A percentile compares a stretch with the other conserved stretches of the same genome.
phyloP scores from a whole-genome alignment of 2,329 filamentous ascomycete species.

The Venturia asperata region DNA sequence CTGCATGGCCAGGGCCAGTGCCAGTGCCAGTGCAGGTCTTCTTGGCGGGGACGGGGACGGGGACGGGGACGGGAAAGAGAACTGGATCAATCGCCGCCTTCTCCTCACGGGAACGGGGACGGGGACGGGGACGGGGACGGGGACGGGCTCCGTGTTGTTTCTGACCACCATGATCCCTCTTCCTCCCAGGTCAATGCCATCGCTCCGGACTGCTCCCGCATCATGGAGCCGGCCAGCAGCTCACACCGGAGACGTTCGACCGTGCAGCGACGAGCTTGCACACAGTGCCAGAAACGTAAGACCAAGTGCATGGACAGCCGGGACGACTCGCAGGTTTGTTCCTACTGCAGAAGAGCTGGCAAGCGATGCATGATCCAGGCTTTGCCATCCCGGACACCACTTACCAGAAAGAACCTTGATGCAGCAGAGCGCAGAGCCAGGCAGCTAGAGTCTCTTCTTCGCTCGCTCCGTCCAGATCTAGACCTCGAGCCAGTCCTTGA shows the following conservation, averaged over 20 bases:
- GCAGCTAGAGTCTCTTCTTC: constrained; percentile 15
- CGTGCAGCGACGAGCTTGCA: constrained; percentile 7
- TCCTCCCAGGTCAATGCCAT: too few species aligned
- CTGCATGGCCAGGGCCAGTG: not conserved
- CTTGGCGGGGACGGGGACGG: too few species aligned
- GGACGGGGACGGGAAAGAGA: too few species aligned
- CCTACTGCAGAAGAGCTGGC: constrained; percentile 13
- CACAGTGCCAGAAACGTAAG: constrained; percentile 15
- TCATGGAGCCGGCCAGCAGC: not conserved
- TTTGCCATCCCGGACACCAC: constrained; percentile 15
- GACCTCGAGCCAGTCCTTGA: constrained; percentile 14
- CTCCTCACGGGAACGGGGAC: too few species aligned
- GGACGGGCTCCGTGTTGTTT: not conserved
- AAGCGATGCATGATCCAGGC: constrained; percentile 15
- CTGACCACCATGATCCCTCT: too few species aligned
- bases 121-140: too few species aligned
- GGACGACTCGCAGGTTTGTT: constrained; percentile 1
- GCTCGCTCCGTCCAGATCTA: constrained; percentile 13
- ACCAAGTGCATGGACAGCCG: constrained; percentile 6
- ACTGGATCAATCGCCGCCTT: too few species aligned
- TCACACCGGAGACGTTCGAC: not conserved
- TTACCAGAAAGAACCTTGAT: constrained; percentile 18
- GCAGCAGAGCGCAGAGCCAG: constrained; percentile 9
- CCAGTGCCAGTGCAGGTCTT: too few species aligned
- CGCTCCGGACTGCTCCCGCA: not conserved